Evolutionary conservation across 2,329 filamentous ascomycete species (phyloP).

Genomic region (Keithomyces neogunnii): DNA sequence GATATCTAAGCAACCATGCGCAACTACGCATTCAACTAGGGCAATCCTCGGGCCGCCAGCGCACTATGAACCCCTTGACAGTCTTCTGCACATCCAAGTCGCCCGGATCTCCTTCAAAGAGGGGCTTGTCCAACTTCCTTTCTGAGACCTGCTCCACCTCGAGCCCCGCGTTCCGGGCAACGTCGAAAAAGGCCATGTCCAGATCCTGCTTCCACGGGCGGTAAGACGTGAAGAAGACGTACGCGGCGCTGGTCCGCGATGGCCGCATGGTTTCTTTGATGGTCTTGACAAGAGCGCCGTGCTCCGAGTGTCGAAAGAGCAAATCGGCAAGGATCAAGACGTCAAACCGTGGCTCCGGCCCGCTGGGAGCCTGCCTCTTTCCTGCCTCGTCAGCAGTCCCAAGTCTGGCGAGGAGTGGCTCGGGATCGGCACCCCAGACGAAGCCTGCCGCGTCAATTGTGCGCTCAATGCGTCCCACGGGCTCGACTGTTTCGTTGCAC

Average conservation of each 20-base stretch:
- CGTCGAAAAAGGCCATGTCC: slow-evolving; percentile 79
- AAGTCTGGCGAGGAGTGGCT: slow-evolving; percentile 50
- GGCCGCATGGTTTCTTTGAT: slow-evolving; percentile 58
- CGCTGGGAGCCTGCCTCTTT: slow-evolving; percentile 3
- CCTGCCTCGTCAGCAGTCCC: slow-evolving; percentile 15
- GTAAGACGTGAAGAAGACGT: slow-evolving; percentile 93
- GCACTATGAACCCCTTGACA: slow-evolving; percentile 69
- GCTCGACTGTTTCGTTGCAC: slow-evolving; percentile 31
- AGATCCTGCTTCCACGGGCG: slow-evolving; percentile 81
- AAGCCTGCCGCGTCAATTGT: slow-evolving; percentile 59
- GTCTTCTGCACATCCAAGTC: slow-evolving; percentile 75
- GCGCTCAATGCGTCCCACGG: slow-evolving; percentile 20
- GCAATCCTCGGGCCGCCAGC: slow-evolving; percentile 38
- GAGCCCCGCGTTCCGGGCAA: slow-evolving; percentile 63
- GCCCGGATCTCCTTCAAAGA: slow-evolving; percentile 85
- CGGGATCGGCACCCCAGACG: slow-evolving; percentile 68
- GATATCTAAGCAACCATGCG: neutral
- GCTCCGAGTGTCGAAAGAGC: slow-evolving; percentile 85
- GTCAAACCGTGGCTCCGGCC: slow-evolving; percentile 51
- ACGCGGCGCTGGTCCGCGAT: slow-evolving; percentile 49
- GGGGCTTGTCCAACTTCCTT: slow-evolving; percentile 71
- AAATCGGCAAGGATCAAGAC: slow-evolving; percentile 80
- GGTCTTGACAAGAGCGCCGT: slow-evolving; percentile 65
- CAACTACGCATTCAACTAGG: neutral
- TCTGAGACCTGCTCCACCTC: slow-evolving; percentile 73